Conservation (phyloP, 1,284 basidiomycete species). For the Ceratobasidium sp. region DNA sequence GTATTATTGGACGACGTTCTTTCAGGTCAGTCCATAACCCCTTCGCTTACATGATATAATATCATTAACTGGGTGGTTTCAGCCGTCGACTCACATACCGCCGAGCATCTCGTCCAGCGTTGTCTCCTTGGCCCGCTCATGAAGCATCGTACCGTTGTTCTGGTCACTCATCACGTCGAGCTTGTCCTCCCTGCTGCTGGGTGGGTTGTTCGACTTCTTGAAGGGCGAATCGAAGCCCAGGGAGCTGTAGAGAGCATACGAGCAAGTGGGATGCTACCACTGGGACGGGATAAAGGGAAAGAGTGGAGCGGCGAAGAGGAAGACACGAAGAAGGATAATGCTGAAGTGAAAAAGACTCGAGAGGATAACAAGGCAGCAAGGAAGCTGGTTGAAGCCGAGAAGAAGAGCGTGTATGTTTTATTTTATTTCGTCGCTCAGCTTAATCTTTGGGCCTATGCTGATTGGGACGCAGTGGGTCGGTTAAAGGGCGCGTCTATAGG, state of each 20-base stretch:
- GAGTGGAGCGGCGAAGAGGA: neutral
- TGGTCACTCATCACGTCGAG: conserved; percentile 82
- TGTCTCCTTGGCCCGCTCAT: conserved; percentile 74
- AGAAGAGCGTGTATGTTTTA: conserved; percentile 39
- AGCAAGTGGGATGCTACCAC: neutral
- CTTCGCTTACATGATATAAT: too few species aligned
- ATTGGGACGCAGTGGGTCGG: neutral
- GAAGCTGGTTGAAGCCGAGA: conserved; percentile 46
- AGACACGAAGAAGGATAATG: neutral
- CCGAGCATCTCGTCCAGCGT: conserved; percentile 74
- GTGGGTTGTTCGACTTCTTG: conserved; percentile 40
- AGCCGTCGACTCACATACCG: conserved; percentile 73
- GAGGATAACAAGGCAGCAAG: conserved; percentile 1
- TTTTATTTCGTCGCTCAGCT: too few species aligned
- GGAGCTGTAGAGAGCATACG: conserved; percentile 27
- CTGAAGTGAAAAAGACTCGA: neutral
- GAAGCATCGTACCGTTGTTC: conserved; percentile 75
- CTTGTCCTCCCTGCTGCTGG: conserved; percentile 77
- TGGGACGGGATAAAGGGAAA: neutral
- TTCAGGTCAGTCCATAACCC: neutral
- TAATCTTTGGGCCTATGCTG: neutral
- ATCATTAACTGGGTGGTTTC: too few species aligned
- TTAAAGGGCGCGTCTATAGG: conserved; percentile 35
- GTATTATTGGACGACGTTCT: conserved; percentile 52
- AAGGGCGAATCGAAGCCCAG: conserved; percentile 37